Evolutionary conservation across 495 filamentous ascomycete genomes (phyloP).

Genomic region (Hypoxylon fuscum): DNA sequence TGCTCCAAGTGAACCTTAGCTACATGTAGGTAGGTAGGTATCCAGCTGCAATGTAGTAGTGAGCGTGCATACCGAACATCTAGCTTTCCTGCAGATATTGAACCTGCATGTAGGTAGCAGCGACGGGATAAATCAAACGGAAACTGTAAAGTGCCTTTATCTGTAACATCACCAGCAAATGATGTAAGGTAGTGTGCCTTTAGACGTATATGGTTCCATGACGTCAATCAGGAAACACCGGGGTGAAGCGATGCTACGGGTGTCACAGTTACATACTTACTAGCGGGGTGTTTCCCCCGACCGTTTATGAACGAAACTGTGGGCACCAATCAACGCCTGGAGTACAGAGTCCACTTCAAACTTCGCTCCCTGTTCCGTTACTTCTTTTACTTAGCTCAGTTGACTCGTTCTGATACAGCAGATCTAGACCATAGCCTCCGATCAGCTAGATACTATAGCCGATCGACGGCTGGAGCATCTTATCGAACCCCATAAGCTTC

Average conservation of each 20-base stretch:
- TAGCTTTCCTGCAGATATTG: no score
- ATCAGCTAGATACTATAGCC: neutral
- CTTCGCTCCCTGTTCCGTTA: neutral
- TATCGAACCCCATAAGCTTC: neutral
- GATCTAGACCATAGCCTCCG: no score
- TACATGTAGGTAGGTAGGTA: conserved; percentile 10
- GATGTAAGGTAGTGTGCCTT: no score
- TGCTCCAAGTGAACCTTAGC: no score
- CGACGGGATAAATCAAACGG: conserved; percentile 11
- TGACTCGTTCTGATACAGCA: no score
- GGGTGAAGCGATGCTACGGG: conserved; percentile 4
- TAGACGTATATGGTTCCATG: conserved; percentile 6
- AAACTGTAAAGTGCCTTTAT: conserved; percentile 1
- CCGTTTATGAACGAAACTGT: conserved; percentile 23
- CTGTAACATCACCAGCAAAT: neutral
- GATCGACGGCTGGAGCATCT: neutral
- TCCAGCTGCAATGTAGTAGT: no score
- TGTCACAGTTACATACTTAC: conserved; percentile 15
- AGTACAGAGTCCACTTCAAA: no score
- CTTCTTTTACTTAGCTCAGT: neutral
- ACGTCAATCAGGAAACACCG: conserved; percentile 21
- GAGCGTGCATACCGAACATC: no score
- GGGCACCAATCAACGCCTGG: conserved; percentile 39
- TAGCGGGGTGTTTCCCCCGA: conserved; percentile 10
- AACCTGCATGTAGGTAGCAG: conserved; percentile 12